Evolutionary conservation across 148 eudicot genomes (phyloP).

Genomic region (Rhododendron ferrugineum): DNA sequence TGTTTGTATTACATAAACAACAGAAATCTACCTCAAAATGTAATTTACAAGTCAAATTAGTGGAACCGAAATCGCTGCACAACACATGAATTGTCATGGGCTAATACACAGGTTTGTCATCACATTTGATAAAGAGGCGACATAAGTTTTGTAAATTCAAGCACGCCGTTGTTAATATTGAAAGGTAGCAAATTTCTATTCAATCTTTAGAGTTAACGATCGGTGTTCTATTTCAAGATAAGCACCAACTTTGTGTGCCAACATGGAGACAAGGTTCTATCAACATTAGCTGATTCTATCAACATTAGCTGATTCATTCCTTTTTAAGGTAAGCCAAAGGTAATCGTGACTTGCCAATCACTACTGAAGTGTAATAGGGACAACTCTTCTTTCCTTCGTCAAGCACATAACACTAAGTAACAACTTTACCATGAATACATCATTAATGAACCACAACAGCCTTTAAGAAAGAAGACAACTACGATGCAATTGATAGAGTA

Average conservation of each 20-base stretch:
- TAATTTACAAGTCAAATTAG: not conserved
- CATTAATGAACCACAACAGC: not conserved
- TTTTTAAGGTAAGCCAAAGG: not conserved
- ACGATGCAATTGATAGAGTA: conserved; percentile 9
- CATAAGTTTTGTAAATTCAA: not conserved
- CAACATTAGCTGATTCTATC: not conserved
- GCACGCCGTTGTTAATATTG: not conserved
- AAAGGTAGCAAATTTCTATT: not conserved
- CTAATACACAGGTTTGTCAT: not conserved
- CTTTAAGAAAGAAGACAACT: not conserved
- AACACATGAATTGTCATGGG: not conserved
- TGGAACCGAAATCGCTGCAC: not conserved
- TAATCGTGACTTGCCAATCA: not conserved
- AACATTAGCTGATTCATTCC: not conserved
- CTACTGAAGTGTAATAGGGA: not conserved
- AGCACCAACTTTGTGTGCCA: not conserved
- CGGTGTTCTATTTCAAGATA: not conserved
- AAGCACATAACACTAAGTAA: not conserved
- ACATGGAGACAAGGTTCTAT: not conserved
- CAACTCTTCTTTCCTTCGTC: not conserved
- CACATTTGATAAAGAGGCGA: not conserved
- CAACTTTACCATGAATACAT: not conserved
- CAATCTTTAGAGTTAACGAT: not conserved
- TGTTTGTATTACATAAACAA: not conserved
- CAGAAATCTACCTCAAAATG: not conserved